Evolutionary conservation across 306 rosid genomes (phyloP), one percentile per base, ranked within the genome.

Genomic region (Geum urbanum): DNA sequence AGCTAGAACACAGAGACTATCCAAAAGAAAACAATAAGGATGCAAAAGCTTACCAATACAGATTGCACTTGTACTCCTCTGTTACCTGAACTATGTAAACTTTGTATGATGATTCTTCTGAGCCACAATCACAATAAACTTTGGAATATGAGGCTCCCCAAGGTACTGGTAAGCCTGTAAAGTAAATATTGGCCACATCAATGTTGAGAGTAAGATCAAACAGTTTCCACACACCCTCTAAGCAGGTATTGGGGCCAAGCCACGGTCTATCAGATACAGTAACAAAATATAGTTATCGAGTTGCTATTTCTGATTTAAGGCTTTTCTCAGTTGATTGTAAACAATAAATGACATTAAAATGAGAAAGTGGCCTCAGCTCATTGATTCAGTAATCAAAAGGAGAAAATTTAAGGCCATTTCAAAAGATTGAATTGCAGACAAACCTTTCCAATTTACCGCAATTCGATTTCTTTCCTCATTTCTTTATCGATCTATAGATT

Each of bases 81-180:
- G 97, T 70, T 90, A 86, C 86, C 98, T 92, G 87, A 72, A 82
- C 79, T 12, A 69, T 73, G 60, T 4, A 39, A 54, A 60, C 81
- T 77, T 90, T 2, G 87, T 85, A 71, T 88, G 97, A 69, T 90
- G 97, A 87, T 90, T 90, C 76, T 94, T 94, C n/a, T n/a, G n/a
- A n/a, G n/a, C n/a, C n/a, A n/a, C n/a, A n/a, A n/a, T n/a, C n/a
- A n/a, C n/a, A n/a, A n/a, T n/a, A n/a, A n/a, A n/a, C n/a, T n/a
- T n/a, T n/a, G n/a, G n/a, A n/a, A n/a, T n/a, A n/a, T n/a, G n/a
- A n/a, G n/a, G n/a, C n/a, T n/a, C n/a, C n/a, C n/a, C n/a, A n/a
- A n/a, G n/a, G n/a, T n/a, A n/a, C n/a, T n/a, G n/a, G n/a, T n/a
- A n/a, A n/a, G n/a, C n/a, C n/a, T n/a, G n/a, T n/a, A n/a, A n/a